These are phyloP conservation scores for Tylopilus vinaceipallidus DNA, from an alignment of 768 basidiomycete genomes.

Conservation along the genomic window DNA sequence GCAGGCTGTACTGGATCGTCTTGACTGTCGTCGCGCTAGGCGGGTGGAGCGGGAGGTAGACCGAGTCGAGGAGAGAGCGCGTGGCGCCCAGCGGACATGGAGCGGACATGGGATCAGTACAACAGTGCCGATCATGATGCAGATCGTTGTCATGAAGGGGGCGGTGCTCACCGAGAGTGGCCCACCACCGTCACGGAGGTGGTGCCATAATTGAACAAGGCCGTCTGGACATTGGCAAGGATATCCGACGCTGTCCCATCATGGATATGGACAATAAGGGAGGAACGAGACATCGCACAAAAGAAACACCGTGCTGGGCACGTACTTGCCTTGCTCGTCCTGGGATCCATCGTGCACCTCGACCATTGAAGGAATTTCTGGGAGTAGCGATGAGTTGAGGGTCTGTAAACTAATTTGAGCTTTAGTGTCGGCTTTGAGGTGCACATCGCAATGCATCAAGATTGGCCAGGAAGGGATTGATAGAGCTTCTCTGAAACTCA, in stretches of 20 bases:
- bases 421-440: too few species aligned
- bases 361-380: conserved; percentile 39
- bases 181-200: conserved; percentile 42
- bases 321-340: conserved; percentile 41
- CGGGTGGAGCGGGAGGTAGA: conserved; percentile 36
- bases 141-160: too few species aligned
- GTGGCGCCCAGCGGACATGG: too few species aligned
- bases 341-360: conserved; percentile 46
- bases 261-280: conserved; percentile 32
- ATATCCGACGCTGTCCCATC: conserved; percentile 33
- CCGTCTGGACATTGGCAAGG: conserved; percentile 40
- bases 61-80: conserved; percentile 34
- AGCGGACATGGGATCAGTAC: too few species aligned
- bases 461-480: too few species aligned
- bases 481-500: too few species aligned
- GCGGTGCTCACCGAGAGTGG: conserved; percentile 36
- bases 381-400: conserved; percentile 44
- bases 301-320: not conserved
- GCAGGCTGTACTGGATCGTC: conserved; percentile 33
- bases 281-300: not conserved
- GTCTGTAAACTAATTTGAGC: too few species aligned
- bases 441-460: too few species aligned
- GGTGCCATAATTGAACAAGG: conserved; percentile 33
- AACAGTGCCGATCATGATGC: too few species aligned
- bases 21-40: conserved; percentile 28